Evolutionary conservation across 805 yeast species (phyloP), one percentile per base, ranked within the genome.

Genomic region (Candida rishiriensis): DNA sequence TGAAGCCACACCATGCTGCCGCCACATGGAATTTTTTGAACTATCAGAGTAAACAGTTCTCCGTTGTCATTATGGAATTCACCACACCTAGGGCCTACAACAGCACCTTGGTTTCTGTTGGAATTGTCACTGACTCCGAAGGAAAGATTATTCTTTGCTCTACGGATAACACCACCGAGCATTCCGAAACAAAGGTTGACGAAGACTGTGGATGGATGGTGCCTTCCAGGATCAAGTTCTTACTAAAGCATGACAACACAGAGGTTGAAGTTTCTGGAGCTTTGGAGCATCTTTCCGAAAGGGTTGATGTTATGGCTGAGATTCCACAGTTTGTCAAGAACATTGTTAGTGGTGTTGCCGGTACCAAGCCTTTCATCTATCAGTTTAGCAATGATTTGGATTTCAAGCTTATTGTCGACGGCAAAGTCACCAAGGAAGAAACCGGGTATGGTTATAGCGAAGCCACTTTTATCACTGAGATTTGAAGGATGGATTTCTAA

Each of bases 1-100:
- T 93, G 98, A 93, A 93, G 67, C 99, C 99, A 9, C 97, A 93
- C 66, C 99, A 93, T 68, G 97, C 97, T 31, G 99, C 99, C 44
- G 88, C 95, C 49, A 69, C 88, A 17, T 93, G 99, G 99, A 93
- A 91, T 68, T 93, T 93, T 63, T 68, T 87, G 50, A 85, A 88
- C 67, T 91, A 86, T 75, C 96, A 88, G 62, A 84, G 93, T 15
- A 75, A 80, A 41, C 70, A 80, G 34, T 72, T 76, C 54, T 73
- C 91, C 31, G 95, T 87, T 10, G 81, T 89, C 14, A 76, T 86
- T 52, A 93, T 93, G 97, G 97, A 93, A 66, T 93, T 88, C 71
- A 85, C 90, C 37, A 93, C 99, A 9, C 99, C 99, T 28, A 81
- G 71, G 46, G 83, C 96, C 1, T 93, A 93, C 65, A 96, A 86